Conservation (phyloP, 257 asterid genomes). For the Lantana camara region DNA sequence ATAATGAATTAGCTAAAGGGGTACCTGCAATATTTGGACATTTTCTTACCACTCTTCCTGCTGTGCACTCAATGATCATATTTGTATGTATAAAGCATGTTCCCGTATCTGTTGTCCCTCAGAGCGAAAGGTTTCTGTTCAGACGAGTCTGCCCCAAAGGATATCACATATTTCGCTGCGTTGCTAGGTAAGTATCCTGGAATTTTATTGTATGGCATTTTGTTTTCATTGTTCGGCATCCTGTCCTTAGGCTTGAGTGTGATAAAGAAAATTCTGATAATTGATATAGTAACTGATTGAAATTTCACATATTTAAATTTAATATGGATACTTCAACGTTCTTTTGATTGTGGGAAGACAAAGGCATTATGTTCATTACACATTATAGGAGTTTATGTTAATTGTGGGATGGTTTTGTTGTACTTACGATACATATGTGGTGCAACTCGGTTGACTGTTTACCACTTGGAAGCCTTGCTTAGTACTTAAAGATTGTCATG, state of each 20-base stretch:
- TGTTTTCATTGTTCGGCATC: neutral
- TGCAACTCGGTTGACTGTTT: conserved; percentile 7
- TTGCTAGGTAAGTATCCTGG: conserved; percentile 77
- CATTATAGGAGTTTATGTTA: neutral
- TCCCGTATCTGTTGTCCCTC: conserved; percentile 91
- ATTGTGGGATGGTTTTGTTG: neutral
- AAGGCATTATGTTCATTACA: neutral
- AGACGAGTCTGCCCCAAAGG: conserved; percentile 84
- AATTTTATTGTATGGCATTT: neutral
- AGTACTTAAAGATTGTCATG: neutral
- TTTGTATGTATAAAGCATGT: conserved; percentile 91
- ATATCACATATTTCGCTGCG: conserved; percentile 94
- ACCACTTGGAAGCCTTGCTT: neutral
- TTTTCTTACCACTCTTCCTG: conserved; percentile 89
- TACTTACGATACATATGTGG: conserved; percentile 3
- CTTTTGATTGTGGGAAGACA: conserved; percentile 4
- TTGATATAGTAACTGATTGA: neutral
- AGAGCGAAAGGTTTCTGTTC: conserved; percentile 83
- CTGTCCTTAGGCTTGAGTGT: conserved; percentile 21
- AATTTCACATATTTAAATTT: neutral
- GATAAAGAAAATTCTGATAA: neutral
- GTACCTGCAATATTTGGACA: conserved; percentile 93
- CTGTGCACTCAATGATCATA: conserved; percentile 94
- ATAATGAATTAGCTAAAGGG: conserved; percentile 93
- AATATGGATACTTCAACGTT: conserved; percentile 1